phyloP scores from a whole-genome alignment of 257 asterid species.

The Nicotiana paniculata region DNA sequence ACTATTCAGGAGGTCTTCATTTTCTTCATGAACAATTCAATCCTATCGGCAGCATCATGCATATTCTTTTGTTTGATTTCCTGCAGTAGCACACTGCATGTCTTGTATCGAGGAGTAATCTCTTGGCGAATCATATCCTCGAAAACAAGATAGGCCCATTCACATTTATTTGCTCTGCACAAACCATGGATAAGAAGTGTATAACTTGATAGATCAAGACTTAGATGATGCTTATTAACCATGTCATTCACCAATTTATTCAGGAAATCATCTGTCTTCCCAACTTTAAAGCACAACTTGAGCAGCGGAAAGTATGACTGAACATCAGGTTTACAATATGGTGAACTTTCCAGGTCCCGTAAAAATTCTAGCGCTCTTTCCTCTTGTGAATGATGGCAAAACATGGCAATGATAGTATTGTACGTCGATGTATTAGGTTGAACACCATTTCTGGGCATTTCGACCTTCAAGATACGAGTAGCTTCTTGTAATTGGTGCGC shows the following conservation, averaged over 20 bases:
- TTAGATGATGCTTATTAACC: conserved; percentile 54
- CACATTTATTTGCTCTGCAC: conserved; percentile 54
- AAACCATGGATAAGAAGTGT: conserved; percentile 79
- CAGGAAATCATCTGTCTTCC: conserved; percentile 29
- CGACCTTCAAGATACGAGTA: conserved; percentile 36
- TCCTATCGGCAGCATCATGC: conserved; percentile 48
- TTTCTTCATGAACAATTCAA: conserved; percentile 56
- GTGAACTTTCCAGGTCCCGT: conserved; percentile 47
- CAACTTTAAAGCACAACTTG: conserved; percentile 39
- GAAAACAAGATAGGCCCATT: conserved; percentile 55
- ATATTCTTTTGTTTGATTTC: conserved; percentile 48
- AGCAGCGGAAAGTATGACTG: conserved; percentile 66
- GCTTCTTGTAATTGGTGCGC: conserved; percentile 50
- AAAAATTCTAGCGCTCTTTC: conserved; percentile 43
- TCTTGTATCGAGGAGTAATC: conserved; percentile 65
- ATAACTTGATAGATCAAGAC: conserved; percentile 68
- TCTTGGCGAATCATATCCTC: conserved; percentile 56
- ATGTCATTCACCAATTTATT: conserved; percentile 41
- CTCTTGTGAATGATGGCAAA: conserved; percentile 28
- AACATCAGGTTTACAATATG: conserved; percentile 65
- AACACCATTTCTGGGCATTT: conserved; percentile 41
- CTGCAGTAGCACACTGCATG: conserved; percentile 64
- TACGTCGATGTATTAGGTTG: conserved; percentile 67
- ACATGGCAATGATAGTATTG: conserved; percentile 79
- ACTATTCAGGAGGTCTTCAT: conserved; percentile 45